Base-by-base conservation (phyloP, 371 early-diverging fungal genomes). In the Funneliformis caledonium region DNA sequence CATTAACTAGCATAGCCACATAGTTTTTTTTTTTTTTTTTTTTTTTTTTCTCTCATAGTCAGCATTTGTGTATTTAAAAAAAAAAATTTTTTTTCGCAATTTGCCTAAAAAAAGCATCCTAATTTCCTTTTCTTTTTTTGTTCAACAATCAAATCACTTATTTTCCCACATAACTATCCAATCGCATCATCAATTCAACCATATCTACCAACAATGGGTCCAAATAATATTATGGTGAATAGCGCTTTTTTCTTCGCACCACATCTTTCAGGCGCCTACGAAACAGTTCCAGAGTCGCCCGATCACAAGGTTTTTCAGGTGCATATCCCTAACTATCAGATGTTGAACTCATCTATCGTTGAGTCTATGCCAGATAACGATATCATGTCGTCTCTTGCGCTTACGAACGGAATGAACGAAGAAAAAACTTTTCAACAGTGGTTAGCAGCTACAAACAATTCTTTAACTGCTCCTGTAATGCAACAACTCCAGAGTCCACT, bases 171-270 rank as follows among this genome's bases (percentile, higher is more conserved):
- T 47, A 56, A 50, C 31, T 62, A n/a, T 64, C 65, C 56, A 2
- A 59, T 47, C 22, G n/a, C 33, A 11, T 48, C 73, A 22, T 56
- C 33, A 74, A 47, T n/a, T 26, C 14, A 19, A 45, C 11, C 43
- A 72, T 8, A 14, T 31, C 26, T 50, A 31, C 26, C 26, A 56
- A 26, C 43, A 74, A 78, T 78, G 78, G 78, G 62, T 19, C 78
- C 78, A 68, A 78, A 78, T 78, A 67, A 78, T 33, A 47, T 78
- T 50, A 42, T 68, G 48, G 48, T 68, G 76, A 76, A 76, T 42
- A 61, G 78, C 68, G 31, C 78, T 78, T 67, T 62, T 33, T 68
- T 78, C 47, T 78, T 31, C 56, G 65, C 68, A 47, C 78, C 78
- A 50, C 33, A 65, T 43, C n/a, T 67, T 31, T 31, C 65, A 37